phyloP scores from a whole-genome alignment of 352 stramenopile species.

The Peronospora destructor region DNA sequence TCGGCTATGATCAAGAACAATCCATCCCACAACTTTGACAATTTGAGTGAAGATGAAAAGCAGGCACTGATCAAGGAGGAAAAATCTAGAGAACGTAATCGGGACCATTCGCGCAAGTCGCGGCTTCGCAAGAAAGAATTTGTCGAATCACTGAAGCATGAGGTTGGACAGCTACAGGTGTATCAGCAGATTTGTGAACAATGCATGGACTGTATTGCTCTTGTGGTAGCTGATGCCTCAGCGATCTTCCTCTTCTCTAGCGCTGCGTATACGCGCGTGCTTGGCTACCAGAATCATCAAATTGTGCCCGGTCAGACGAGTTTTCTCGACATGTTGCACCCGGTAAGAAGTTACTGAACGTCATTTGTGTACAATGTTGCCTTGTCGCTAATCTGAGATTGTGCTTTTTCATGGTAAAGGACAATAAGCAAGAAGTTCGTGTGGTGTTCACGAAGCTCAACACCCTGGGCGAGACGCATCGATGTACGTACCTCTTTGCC shows the following conservation, averaged over 20 bases:
- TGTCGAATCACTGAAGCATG: conserved; percentile 89
- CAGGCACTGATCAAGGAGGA: conserved; percentile 75
- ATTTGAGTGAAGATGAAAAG: conserved; percentile 76
- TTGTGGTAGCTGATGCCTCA: conserved; percentile 57
- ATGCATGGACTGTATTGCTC: conserved; percentile 69
- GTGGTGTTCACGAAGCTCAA: conserved; percentile 59
- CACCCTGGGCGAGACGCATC: conserved; percentile 54
- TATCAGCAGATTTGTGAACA: conserved; percentile 84
- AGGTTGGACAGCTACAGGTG: conserved; percentile 76
- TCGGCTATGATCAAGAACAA: conserved; percentile 82
- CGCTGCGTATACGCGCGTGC: conserved; percentile 56
- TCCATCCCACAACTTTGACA: conserved; percentile 54
- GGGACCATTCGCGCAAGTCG: conserved; percentile 93
- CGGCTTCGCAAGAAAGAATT: conserved; percentile 92
- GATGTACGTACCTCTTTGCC: conserved; percentile 41
- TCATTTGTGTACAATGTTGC: neutral
- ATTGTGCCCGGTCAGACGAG: conserved; percentile 65
- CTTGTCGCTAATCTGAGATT: conserved; percentile 4
- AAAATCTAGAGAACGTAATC: conserved; percentile 88
- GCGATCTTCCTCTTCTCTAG: conserved; percentile 65
- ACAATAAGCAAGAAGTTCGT: conserved; percentile 56
- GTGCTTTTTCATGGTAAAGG: conserved; percentile 20
- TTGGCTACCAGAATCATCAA: conserved; percentile 74
- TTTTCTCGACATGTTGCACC: conserved; percentile 81
- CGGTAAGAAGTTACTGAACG: conserved; percentile 34